phyloP scores from a whole-genome alignment of 2,329 filamentous ascomycete species.

The Aspergillus oerlinghausenensis region DNA sequence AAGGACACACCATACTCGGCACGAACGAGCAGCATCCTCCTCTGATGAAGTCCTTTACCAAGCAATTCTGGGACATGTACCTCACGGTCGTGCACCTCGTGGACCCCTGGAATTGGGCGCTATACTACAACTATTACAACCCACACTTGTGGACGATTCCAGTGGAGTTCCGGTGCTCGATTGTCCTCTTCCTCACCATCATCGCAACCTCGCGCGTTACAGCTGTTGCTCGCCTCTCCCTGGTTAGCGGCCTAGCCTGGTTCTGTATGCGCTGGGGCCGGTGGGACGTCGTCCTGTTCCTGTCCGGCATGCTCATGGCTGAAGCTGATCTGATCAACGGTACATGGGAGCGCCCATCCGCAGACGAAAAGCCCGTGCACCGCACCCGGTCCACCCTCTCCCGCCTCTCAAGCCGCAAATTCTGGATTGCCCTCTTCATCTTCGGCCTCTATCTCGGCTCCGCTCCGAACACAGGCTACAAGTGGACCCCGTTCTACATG shows the following conservation, averaged over 20 bases:
- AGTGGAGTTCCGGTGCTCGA: slow-evolving; percentile 42
- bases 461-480: slow-evolving; percentile 36
- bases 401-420: slow-evolving; percentile 23
- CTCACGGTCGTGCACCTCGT: slow-evolving; percentile 30
- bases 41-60: slow-evolving; percentile 26
- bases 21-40: slow-evolving; percentile 43
- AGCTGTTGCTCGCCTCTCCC: slow-evolving; percentile 28
- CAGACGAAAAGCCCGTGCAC: slow-evolving; percentile 14
- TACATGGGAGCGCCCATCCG: slow-evolving; percentile 28
- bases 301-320: slow-evolving; percentile 41
- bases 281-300: slow-evolving; percentile 42
- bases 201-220: slow-evolving; percentile 37
- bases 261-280: slow-evolving; percentile 41
- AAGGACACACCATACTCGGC: slow-evolving; percentile 36
- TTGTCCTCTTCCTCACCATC: slow-evolving; percentile 40
- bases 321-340: slow-evolving; percentile 40
- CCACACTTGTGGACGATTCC: slow-evolving; percentile 46
- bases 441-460: slow-evolving; percentile 42
- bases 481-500: slow-evolving; percentile 40
- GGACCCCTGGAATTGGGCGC: slow-evolving; percentile 35
- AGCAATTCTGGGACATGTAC: slow-evolving; percentile 37
- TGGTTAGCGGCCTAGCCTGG: slow-evolving; percentile 31
- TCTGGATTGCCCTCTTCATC: slow-evolving; percentile 37
- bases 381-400: slow-evolving; percentile 2
- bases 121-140: slow-evolving; percentile 43